Conservation (phyloP, 371 early-diverging fungal species). For the Nematocida sp. region DNA sequence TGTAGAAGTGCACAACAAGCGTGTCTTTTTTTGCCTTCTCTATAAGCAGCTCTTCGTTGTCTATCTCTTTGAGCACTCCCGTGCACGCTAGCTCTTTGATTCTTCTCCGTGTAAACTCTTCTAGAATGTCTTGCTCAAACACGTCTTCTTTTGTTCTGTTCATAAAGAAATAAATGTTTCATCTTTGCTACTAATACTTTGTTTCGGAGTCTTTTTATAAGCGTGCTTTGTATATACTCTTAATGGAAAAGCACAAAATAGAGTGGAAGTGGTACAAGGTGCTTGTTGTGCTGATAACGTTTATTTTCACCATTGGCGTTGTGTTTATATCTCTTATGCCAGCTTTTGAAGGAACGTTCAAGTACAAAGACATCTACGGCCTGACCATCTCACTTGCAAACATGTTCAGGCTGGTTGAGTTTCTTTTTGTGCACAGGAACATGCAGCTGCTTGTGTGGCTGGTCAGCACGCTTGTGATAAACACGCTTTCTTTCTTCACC, state of each 20-base stretch:
- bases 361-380: neutral
- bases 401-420: slow-evolving; percentile 16
- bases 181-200: neutral
- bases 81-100: slow-evolving; percentile 40
- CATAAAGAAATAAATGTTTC: slow-evolving; percentile 31
- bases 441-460: slow-evolving; percentile 27
- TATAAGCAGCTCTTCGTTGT: slow-evolving; percentile 56
- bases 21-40: slow-evolving; percentile 52
- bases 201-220: slow-evolving; percentile 7
- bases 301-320: slow-evolving; percentile 12
- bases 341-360: neutral
- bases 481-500: neutral
- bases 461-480: neutral
- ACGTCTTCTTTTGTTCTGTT: slow-evolving; percentile 46
- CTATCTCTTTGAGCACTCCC: slow-evolving; percentile 36
- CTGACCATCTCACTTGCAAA: neutral
- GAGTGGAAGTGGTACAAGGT: slow-evolving; percentile 10
- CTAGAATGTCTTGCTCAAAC: slow-evolving; percentile 53
- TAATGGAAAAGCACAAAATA: slow-evolving; percentile 2
- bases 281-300: slow-evolving; percentile 14
- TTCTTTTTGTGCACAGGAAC: slow-evolving; percentile 9
- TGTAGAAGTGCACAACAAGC: slow-evolving; percentile 64
- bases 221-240: neutral
- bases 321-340: slow-evolving; percentile 6
- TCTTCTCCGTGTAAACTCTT: slow-evolving; percentile 47